Evolutionary conservation across 1,139 yeast species (phyloP), one percentile per base, ranked within the genome.

Genomic region (Yamadazyma aaseri): DNA sequence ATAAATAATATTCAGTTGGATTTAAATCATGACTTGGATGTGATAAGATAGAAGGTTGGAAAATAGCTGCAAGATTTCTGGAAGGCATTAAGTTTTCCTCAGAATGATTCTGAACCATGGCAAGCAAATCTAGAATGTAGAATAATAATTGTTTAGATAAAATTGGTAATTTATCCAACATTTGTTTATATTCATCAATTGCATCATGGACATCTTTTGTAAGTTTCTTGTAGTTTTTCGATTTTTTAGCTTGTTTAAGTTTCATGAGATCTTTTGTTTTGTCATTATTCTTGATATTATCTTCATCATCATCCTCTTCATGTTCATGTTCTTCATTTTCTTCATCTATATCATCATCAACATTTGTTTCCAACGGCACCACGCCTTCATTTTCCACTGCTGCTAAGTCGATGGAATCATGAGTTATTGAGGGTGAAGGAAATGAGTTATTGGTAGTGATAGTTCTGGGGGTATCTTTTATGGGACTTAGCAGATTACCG

Each of bases 1-100:
- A 86, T 22, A 89, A 65, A 14, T 86, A 94, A 60, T 90, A 90
- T 57, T 92, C 97, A 23, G 80, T 84, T 1, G 97, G 97, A 33
- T 83, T 78, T 80, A 90, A 77, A 55, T 89, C 96, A 57, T 92
- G 97, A 47, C 73, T 76, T 5, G 97, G 96, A 55, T 92, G 97
- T 2, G 95, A 85, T 32, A 94, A 67, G 12, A 94, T 79, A 14
- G 96, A 85, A 2, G 98, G 98, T 60, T 92, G 98, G 63, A 94
- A 92, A 41, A 92, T 86, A 2, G 97, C 96, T 1, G 97, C 96
- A 46, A 92, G 66, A 54, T 94, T 92, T 47, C 92, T 77, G 2
- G 96, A 86, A 2, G 96, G 81, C 99, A 92, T 92, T 47, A 87
- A 69, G 55, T 90, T 92, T 39, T 77, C 78, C 31, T 76, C 78